These are phyloP conservation scores for Cadophora sp. DNA, from an alignment of 2,329 filamentous ascomycete species.

Conservation along the genomic window DNA sequence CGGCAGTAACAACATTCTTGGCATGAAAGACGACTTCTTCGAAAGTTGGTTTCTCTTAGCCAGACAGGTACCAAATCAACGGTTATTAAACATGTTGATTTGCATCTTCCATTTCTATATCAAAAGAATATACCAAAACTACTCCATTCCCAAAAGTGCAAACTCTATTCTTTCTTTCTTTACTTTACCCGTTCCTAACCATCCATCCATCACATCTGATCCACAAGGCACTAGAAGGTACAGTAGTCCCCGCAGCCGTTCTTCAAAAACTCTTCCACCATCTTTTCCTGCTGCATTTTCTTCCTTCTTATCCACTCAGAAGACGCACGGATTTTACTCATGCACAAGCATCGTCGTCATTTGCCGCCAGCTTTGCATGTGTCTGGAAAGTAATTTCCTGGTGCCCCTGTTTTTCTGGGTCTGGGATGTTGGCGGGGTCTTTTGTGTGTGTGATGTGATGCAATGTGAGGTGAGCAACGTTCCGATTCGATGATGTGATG, in stretches of 20 bases:
- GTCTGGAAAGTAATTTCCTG: background rate
- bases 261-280: constrained; percentile 8
- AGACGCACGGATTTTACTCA: background rate
- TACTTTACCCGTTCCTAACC: background rate
- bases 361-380: constrained; percentile 9
- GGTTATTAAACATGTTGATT: background rate
- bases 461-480: too few species aligned
- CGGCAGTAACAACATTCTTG: constrained; percentile 2
- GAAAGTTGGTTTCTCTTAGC: too few species aligned
- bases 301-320: background rate
- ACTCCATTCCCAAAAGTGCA: background rate
- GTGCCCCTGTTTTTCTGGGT: background rate
- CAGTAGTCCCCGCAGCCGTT: background rate
- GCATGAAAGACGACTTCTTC: background rate
- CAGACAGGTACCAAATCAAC: too few species aligned
- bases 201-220: background rate
- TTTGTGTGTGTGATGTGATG: too few species aligned
- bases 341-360: constrained; percentile 6
- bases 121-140: background rate
- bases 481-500: background rate
- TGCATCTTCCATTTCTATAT: background rate
- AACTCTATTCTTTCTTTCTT: too few species aligned
- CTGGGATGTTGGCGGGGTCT: background rate
- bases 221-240: constrained; percentile 1
- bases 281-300: constrained; percentile 16